Base-by-base conservation (phyloP, 768 basidiomycete species). In the Suillus subluteus region DNA sequence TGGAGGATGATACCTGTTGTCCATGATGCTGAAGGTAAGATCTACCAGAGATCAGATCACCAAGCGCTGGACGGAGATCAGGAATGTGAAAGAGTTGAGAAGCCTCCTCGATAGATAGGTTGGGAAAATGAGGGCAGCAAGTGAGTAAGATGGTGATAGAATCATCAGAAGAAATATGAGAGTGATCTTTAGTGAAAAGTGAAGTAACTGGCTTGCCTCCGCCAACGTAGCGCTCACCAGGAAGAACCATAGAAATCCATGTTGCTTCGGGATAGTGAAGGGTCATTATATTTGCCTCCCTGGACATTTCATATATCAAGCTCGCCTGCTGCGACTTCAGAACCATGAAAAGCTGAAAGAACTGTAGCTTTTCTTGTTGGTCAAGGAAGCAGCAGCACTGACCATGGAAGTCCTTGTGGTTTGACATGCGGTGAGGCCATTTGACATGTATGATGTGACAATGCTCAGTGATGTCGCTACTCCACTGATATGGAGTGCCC, bases 401-500 rank as follows among this genome's bases (percentile, higher is more conserved):
- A 1, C 11, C 4, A 9, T 70, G 61, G 12, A 52, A 67, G 13
- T 70, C 12, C 5, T 21, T n/a, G 3, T 21, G 56, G n/a, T 67
- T 70, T 0, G 63, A 65, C 1, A 32, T 11, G 5, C 2, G 13
- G 23, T 70, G 70, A 8, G 66, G 66, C 0, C 0, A 52, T 40
- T 70, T 70, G 2, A 46, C 55, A 23, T 63, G 63, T 0, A 54
- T 70, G 2, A 69, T 67, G 12, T 70, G 69, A 37, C 66, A 70
- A 1, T 18, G n/a, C 18, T 70, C 44, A 0, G 70, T 70, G 13
- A 70, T 63, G 8, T 70, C 38, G 15, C 68, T 70, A 4, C 30
- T 70, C 63, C 65, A 70, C 4, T 70, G 65, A 30, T 66, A 64
- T 4, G 77, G 62, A 6, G 69, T 72, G 0, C 81, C 82, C 61